Conservation (phyloP, 257 asterid genomes). For the Cinchona pubescens region DNA sequence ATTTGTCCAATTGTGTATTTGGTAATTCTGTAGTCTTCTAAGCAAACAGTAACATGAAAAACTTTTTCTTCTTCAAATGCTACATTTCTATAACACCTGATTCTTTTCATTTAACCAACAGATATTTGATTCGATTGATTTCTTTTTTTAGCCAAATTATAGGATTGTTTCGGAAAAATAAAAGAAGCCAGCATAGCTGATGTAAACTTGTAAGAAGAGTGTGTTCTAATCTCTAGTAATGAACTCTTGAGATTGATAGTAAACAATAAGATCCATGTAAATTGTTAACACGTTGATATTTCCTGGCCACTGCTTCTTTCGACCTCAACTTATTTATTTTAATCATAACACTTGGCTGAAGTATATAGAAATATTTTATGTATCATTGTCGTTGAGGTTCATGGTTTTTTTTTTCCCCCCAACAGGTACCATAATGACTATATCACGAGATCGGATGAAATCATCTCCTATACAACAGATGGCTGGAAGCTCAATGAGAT, state of each 20-base stretch:
- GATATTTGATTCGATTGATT: background rate
- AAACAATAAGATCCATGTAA: background rate
- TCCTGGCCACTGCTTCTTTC: background rate
- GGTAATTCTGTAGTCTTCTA: no score
- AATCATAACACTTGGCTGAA: background rate
- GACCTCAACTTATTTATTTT: background rate
- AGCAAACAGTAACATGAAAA: background rate
- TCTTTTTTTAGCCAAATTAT: background rate
- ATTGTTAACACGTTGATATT: background rate
- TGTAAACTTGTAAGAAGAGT: background rate
- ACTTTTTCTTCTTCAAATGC: background rate
- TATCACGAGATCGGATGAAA: slow-evolving; percentile 28
- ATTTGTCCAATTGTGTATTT: no score
- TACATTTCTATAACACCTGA: background rate
- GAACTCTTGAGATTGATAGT: background rate
- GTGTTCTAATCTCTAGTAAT: background rate
- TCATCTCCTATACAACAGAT: slow-evolving; percentile 30
- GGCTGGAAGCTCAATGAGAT: slow-evolving; percentile 33
- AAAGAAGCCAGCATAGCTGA: background rate
- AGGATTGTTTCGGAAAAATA: background rate
- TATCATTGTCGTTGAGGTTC: background rate
- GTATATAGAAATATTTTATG: background rate
- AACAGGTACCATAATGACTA: slow-evolving; percentile 32
- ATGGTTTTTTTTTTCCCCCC: background rate
- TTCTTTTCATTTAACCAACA: background rate